Evolutionary conservation across 495 filamentous ascomycete species (phyloP).

Genomic region (Cetradonia linearis): DNA sequence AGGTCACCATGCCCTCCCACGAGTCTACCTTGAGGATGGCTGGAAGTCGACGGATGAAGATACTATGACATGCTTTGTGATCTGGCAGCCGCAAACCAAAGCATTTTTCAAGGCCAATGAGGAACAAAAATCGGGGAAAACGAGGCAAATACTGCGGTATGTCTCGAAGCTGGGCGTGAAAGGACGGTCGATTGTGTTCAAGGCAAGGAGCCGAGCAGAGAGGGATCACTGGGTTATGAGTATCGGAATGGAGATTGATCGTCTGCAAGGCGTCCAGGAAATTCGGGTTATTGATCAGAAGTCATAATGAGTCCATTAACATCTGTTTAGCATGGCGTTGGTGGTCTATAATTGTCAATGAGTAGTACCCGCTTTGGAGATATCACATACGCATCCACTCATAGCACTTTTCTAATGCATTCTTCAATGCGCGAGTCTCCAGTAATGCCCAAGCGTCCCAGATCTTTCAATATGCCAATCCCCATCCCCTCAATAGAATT

Average conservation of each 20-base stretch:
- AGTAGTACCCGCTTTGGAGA: background rate
- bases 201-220: slow-evolving; percentile 58
- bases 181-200: slow-evolving; percentile 61
- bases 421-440: background rate
- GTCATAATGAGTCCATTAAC: background rate
- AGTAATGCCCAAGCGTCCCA: background rate
- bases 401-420: background rate
- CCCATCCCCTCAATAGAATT: background rate
- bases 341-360: slow-evolving; percentile 13
- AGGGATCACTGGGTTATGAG: slow-evolving; percentile 68
- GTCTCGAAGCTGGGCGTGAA: slow-evolving; percentile 50
- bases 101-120: slow-evolving; percentile 48
- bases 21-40: slow-evolving; percentile 53
- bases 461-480: background rate
- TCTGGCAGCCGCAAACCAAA: slow-evolving; percentile 57
- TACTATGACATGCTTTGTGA: slow-evolving; percentile 59
- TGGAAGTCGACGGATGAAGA: slow-evolving; percentile 64
- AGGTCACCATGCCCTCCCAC: slow-evolving; percentile 52
- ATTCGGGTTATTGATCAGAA: slow-evolving; percentile 43
- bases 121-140: slow-evolving; percentile 35
- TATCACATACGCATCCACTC: background rate
- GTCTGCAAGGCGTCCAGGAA: slow-evolving; percentile 49
- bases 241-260: slow-evolving; percentile 64
- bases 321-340: slow-evolving; percentile 26
- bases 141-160: slow-evolving; percentile 36